Evolutionary conservation across 208 protist species (phyloP), one percentile per base, ranked within the genome.

Genomic region (Trypanosoma rangeli): DNA sequence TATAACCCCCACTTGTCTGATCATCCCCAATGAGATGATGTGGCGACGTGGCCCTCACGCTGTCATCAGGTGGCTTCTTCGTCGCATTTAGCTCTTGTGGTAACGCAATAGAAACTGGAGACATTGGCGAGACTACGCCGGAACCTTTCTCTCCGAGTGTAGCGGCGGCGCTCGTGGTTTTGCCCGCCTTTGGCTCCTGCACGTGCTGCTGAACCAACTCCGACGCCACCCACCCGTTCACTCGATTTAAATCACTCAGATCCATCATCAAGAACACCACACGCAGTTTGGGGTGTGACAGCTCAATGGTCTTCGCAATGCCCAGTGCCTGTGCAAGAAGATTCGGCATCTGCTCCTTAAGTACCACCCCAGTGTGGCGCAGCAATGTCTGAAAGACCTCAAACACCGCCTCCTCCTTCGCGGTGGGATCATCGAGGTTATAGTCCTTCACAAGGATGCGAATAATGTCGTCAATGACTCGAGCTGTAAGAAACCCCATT

Each of bases 261-360:
- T 94, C 77, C 91, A 94, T 92, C 82, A 94, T 90, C 50, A 90
- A 73, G 68, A 94, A 96, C 35, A 74, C 73, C 28, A 96, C 82
- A 60, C 91, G 82, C 37, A 63, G 74, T 15, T 81, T 82, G 0
- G 86, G 82, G 69, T 96, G 86, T 15, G 86, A 82, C 33, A 57
- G 12, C 64, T 90, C 81, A 39, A 95, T 81, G 1, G 60, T 64
- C 63, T 82, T 88, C 18, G 91, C 88, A 26, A 90, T 64, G 18
- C 67, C 76, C 48, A 96, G 57, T 59, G 82, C 82, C 65, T 75
- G 80, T 13, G 74, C 64, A 31, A 96, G 66, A 13, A 87, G 37
- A 3, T 62, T 9, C 18, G 78, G 80, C 22, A 68, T 64, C n/a
- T 76, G 49, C 18, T 80, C 69, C 59, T 87, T 76, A 16, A 92